A percentile compares a stretch with the other conserved stretches of the same genome.
These are phyloP conservation scores for Marasmius sp. DNA, from an alignment of 1,284 basidiomycete genomes.

Conservation along the genomic window DNA sequence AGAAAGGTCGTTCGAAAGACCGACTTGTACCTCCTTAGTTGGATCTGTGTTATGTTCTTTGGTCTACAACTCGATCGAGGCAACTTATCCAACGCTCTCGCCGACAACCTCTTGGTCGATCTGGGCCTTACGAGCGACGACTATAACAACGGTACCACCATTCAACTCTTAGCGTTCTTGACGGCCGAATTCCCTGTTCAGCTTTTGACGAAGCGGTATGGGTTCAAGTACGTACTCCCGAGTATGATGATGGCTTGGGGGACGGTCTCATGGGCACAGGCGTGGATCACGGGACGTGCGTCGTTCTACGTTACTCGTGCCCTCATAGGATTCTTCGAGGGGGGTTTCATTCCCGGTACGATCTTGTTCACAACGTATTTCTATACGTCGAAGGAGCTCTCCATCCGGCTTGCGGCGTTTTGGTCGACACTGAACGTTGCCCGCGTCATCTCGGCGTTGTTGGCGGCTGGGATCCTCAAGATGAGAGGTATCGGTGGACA, in stretches of 20 bases:
- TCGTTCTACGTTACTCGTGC: not conserved
- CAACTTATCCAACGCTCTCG: not conserved
- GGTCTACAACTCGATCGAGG: not conserved
- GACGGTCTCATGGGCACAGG: not conserved
- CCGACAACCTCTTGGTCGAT: not conserved
- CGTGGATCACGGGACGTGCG: not conserved
- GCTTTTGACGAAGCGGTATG: not conserved
- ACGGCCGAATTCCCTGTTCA: not conserved
- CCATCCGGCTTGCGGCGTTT: not conserved
- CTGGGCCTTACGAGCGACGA: not conserved
- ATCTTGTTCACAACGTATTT: not conserved
- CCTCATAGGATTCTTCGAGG: not conserved
- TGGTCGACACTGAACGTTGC: not conserved
- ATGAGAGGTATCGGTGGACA: not conserved
- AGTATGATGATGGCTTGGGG: constrained; percentile 1
- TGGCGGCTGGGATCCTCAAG: not conserved
- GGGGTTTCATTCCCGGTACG: not conserved
- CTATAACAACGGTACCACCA: not conserved
- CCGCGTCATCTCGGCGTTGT: not conserved
- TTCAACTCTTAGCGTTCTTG: not conserved
- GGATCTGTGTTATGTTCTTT: not conserved
- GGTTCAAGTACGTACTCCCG: not conserved
- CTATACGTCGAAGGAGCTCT: not conserved
- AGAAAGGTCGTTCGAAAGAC: not conserved
- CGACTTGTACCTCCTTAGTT: not conserved